These are phyloP conservation scores for Pseudogymnoascus sp. DNA, from an alignment of 2,329 filamentous ascomycete genomes.

Conservation along the genomic window DNA sequence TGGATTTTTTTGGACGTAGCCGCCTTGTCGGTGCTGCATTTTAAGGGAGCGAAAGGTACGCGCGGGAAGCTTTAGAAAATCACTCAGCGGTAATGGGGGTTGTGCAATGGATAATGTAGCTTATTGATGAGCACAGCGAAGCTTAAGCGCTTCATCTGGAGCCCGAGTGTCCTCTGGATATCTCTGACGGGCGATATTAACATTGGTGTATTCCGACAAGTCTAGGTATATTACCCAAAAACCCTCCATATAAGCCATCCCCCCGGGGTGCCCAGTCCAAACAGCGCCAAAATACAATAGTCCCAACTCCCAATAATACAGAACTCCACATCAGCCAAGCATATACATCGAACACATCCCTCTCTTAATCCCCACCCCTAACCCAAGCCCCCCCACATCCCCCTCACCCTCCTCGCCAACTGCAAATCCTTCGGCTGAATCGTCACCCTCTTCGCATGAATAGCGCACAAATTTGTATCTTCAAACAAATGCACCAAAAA, in stretches of 20 bases:
- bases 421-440: slow-evolving; percentile 99
- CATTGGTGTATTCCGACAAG: not conserved
- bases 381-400: slow-evolving; percentile 66
- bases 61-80: not conserved
- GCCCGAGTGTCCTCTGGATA: not conserved
- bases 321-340: not conserved
- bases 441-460: slow-evolving; percentile 93
- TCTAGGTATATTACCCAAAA: not conserved
- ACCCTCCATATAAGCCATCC: not conserved
- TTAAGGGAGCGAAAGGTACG: slow-evolving; percentile 1
- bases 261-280: not conserved
- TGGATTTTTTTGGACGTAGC: slow-evolving; percentile 7
- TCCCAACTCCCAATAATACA: not conserved
- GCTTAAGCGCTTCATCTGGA: not conserved
- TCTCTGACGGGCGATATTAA: not conserved
- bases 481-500: slow-evolving; percentile 96
- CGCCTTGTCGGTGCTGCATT: not conserved
- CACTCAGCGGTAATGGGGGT: not conserved
- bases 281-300: slow-evolving; percentile 1
- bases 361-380: slow-evolving; percentile 36
- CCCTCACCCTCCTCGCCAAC: slow-evolving; percentile 72
- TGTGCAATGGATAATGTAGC: not conserved
- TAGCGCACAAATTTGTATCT: slow-evolving; percentile 90
- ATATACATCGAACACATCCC: not conserved
- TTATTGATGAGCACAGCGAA: not conserved